Evolutionary conservation across 2,329 filamentous ascomycete species (phyloP), one percentile per base, ranked within the genome.

Genomic region (Ceratocystis ficicola): DNA sequence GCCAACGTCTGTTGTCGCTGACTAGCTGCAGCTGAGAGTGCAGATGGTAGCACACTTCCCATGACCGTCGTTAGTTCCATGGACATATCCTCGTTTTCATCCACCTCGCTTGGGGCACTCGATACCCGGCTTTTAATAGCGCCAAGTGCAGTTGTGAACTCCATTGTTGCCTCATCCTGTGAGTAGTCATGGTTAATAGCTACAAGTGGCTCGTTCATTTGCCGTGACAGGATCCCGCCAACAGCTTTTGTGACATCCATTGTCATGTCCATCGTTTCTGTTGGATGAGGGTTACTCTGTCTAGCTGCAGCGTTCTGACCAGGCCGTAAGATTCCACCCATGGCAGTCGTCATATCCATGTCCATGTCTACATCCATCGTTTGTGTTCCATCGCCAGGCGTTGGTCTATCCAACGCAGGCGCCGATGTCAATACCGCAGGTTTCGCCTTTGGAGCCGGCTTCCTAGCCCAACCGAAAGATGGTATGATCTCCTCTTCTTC

Each of bases 231-330:
- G 65, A 97, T 96, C 2, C 86, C 83, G 7, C 93, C 93, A 64
- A 95, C 79, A 7, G 85, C 89, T 65, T 84, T 85, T 1, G 93
- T 96, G 6, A 96, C 89, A 71, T 97, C 93, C 93, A 97, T 96
- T 25, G 90, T 94, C 80, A 95, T 86, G 48, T 92, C 89, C 80
- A 95, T 86, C 44, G 91, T 89, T 69, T 84, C 82, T 22, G 82
- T 81, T 12, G 61, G 28, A 52, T 63, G 28, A 15, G 44, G n/a
- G 10, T 32, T 36, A 3, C 17, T 12, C n/a, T 22, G 55, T n/a
- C 28, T 30, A 2, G 55, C 17, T n/a, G 55, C 55, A 17, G 55
- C 17, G 17, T 28, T 22, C 52, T 57, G 52, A 7, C 52, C 55
- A 3, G 55, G 55, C 20, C 20, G 57, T 22, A 66, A 15, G 44